A percentile compares a stretch with the other conserved stretches of the same genome.
phyloP scores from a whole-genome alignment of 2,329 filamentous ascomycete species.

The Paracoccidioides lutzii region DNA sequence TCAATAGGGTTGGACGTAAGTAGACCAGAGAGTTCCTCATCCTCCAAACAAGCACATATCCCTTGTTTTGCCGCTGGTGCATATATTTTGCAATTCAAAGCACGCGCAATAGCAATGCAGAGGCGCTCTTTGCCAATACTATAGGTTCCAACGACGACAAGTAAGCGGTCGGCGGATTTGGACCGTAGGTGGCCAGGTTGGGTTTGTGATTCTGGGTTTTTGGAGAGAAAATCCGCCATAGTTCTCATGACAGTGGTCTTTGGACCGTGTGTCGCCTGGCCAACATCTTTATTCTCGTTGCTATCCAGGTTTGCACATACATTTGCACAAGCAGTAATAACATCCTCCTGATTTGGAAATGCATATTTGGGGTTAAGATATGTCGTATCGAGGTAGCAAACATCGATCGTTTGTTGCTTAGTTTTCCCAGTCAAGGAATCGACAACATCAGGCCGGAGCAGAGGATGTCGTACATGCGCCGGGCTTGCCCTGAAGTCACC shows the following conservation, averaged over 20 bases:
- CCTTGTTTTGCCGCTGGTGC: conserved; percentile 70
- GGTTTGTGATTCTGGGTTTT: conserved; percentile 24
- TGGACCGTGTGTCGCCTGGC: conserved; percentile 41
- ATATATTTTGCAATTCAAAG: conserved; percentile 77
- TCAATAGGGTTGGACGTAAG: conserved; percentile 69
- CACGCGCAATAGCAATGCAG: conserved; percentile 80
- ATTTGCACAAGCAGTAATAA: conserved; percentile 75
- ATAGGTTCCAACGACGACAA: conserved; percentile 92
- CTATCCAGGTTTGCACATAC: conserved; percentile 69
- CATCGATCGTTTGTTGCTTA: conserved; percentile 76
- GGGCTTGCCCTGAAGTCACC: conserved; percentile 90
- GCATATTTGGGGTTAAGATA: conserved; percentile 93
- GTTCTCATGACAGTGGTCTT: conserved; percentile 41
- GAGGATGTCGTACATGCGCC: conserved; percentile 67
- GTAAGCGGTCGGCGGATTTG: conserved; percentile 47
- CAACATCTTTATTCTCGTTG: conserved; percentile 43
- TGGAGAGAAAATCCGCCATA: conserved; percentile 51
- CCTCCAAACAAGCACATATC: conserved; percentile 73
- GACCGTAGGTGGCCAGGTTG: conserved; percentile 26
- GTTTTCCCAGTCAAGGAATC: conserved; percentile 58
- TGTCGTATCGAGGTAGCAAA: conserved; percentile 94
- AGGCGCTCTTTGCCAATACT: conserved; percentile 97
- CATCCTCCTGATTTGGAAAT: conserved; percentile 78
- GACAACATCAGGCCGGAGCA: conserved; percentile 60
- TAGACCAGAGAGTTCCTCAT: conserved; percentile 62